Evolutionary conservation across 306 rosid species (phyloP).

Genomic region (Gastrolobium villosum): DNA sequence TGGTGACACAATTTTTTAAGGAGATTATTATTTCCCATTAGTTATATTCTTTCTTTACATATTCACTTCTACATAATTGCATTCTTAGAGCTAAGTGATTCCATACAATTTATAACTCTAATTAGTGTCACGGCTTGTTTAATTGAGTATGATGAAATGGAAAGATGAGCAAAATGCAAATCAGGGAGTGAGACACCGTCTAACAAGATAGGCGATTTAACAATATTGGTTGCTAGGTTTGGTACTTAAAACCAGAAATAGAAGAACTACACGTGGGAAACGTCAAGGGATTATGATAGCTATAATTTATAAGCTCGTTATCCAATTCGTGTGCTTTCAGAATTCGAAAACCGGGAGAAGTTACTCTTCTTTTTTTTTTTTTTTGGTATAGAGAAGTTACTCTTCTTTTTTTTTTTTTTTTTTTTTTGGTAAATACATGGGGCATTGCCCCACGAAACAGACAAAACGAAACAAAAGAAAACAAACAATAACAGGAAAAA

Average conservation of each 20-base stretch:
- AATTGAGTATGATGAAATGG: constrained; percentile 7
- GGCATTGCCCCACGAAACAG: too few species aligned
- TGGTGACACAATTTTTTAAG: too few species aligned
- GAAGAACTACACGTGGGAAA: constrained; percentile 44
- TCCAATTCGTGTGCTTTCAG: constrained; percentile 25
- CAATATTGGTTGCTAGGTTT: constrained; percentile 31
- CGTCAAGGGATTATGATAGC: constrained; percentile 15
- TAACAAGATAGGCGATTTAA: neutral
- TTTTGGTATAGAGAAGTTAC: too few species aligned
- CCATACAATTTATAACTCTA: neutral
- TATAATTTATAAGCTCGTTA: neutral
- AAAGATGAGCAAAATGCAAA: constrained; percentile 29
- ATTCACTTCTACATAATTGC: neutral
- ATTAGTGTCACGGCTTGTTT: neutral
- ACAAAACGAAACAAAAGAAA: too few species aligned
- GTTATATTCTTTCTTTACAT: too few species aligned
- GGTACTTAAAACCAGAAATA: constrained; percentile 29
- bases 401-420: too few species aligned
- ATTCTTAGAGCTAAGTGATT: constrained; percentile 9
- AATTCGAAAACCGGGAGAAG: constrained; percentile 25
- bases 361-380: too few species aligned
- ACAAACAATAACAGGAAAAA: too few species aligned
- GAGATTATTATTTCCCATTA: too few species aligned
- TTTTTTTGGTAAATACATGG: too few species aligned
- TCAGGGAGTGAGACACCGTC: constrained; percentile 36